phyloP scores from a whole-genome alignment of 768 basidiomycete species.

The Termitomyces sp. region DNA sequence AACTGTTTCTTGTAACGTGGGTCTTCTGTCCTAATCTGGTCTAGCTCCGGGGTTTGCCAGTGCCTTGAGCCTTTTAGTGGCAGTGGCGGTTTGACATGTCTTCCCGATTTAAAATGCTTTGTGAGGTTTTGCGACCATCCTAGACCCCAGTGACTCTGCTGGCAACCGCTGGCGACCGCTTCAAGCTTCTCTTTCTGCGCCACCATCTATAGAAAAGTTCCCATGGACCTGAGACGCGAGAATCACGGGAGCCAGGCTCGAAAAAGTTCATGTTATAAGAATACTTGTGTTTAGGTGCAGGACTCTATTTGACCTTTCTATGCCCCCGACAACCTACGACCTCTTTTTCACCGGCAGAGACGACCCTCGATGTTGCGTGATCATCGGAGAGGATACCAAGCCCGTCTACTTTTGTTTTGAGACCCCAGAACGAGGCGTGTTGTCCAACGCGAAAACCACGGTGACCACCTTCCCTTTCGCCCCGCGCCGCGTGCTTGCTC shows the following conservation, averaged over 20 bases:
- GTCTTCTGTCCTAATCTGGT: slow-evolving; percentile 15
- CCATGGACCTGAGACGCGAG: slow-evolving; percentile 43
- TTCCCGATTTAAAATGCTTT: slow-evolving; percentile 15
- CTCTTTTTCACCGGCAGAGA: slow-evolving; percentile 67
- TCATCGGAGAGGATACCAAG: slow-evolving; percentile 60
- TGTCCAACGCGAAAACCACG: slow-evolving; percentile 40
- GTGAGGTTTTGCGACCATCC: slow-evolving; percentile 4
- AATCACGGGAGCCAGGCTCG: slow-evolving; percentile 45
- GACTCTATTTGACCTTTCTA: slow-evolving; percentile 28
- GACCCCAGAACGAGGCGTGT: slow-evolving; percentile 41
- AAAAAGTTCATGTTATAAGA: slow-evolving; percentile 40
- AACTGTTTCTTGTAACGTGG: slow-evolving; percentile 24
- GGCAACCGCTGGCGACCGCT: not conserved
- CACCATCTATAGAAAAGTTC: slow-evolving; percentile 46
- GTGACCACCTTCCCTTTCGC: slow-evolving; percentile 22
- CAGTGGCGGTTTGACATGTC: slow-evolving; percentile 35
- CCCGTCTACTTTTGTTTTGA: slow-evolving; percentile 64
- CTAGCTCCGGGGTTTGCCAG: slow-evolving; percentile 30
- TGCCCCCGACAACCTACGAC: slow-evolving; percentile 40
- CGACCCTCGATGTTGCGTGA: slow-evolving; percentile 60
- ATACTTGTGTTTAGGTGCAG: slow-evolving; percentile 25
- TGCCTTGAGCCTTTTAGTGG: slow-evolving; percentile 29
- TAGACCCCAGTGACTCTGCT: slow-evolving; percentile 2
- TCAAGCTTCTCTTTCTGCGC: slow-evolving; percentile 36
- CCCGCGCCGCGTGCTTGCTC: slow-evolving; percentile 2